Base-by-base conservation (phyloP, 352 stramenopile genomes). In the Peronospora destructor region DNA sequence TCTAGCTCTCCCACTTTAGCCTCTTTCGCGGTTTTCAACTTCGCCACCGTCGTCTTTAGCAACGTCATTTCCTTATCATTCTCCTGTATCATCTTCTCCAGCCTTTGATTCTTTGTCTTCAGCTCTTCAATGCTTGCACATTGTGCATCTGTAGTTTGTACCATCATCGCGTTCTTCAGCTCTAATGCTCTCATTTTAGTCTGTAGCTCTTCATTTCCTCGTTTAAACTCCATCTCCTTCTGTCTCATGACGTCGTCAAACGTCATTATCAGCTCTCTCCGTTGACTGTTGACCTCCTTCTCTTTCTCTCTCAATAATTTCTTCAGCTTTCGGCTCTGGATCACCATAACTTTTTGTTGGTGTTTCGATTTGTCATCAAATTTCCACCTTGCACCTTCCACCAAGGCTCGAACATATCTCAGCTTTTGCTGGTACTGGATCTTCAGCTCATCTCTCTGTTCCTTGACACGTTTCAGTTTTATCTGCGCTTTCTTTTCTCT, bases 241-340 rank as follows among this genome's bases (percentile, higher is more conserved):
- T 81, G 56, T 11, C 81, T 67, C 68, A 86, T 73, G 17, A 84
- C 50, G n/a, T 91, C 79, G 56, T 93, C 83, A 41, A 90, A 87
- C 11, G 78, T 79, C 39, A 82, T 62, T 14, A 66, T 84, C 30
- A 87, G 62, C 40, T 92, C 84, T 44, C 77, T 69, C 2, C 82
- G 76, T 43, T 91, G 70, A 0, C 61, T 73, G 40, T 92, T 78
- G 16, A 87, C 40, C 16, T 90, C 76, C n/a, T 92, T 79, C 6
- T 92, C 73, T 39, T 91, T 79, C 19, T 92, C 80, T 11, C 78
- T 65, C 37, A 93, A 13, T 25, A 75, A 54, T 1, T 72, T 54
- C 26, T 91, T 79, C 23, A 60, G 51, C 21, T 70, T 73, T 29
- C 76, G 65, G 55, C 72, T 73, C 16, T 44, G 49, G 6, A 64